Conservation (phyloP, 495 filamentous ascomycete genomes). For the Cercophora newfieldiana region DNA sequence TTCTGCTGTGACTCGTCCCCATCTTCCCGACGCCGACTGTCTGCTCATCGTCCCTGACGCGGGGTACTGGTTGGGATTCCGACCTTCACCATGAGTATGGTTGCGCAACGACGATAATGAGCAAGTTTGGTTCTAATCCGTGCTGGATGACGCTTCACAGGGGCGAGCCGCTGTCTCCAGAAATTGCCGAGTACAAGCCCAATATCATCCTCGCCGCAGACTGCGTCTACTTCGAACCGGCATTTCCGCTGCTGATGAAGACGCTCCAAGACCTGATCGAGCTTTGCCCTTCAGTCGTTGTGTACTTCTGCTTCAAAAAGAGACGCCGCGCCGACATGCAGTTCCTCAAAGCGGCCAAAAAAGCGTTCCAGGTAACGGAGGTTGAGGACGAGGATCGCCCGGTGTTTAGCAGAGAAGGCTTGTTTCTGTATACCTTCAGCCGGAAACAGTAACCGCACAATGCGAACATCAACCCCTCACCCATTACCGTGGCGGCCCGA, state of each 20-base stretch:
- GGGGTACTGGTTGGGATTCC: neutral
- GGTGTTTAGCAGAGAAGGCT: constrained; percentile 58
- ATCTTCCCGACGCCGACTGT: neutral
- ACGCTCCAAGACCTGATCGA: constrained; percentile 68
- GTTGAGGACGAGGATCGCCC: constrained; percentile 62
- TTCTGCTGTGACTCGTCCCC: constrained; percentile 10
- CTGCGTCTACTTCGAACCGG: constrained; percentile 95
- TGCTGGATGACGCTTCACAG: constrained; percentile 31
- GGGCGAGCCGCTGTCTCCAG: constrained; percentile 55
- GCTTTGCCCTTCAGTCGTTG: constrained; percentile 56
- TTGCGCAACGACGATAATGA: constrained; percentile 5
- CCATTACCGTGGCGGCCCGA: neutral
- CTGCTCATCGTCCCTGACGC: constrained; percentile 8
- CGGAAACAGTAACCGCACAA: constrained; percentile 34
- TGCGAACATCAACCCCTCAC: neutral
- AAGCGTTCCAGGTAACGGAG: constrained; percentile 63
- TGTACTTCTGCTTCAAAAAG: constrained; percentile 96
- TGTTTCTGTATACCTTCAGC: constrained; percentile 65
- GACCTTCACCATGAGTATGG: neutral
- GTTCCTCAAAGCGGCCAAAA: constrained; percentile 68
- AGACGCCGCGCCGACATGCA: constrained; percentile 73
- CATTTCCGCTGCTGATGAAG: constrained; percentile 80
- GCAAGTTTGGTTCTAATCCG: constrained; percentile 24
- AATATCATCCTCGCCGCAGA: constrained; percentile 89
- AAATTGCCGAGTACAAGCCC: constrained; percentile 52